Evolutionary conservation across 2,329 filamentous ascomycete genomes (phyloP).

Genomic region (Diaporthe vexans): DNA sequence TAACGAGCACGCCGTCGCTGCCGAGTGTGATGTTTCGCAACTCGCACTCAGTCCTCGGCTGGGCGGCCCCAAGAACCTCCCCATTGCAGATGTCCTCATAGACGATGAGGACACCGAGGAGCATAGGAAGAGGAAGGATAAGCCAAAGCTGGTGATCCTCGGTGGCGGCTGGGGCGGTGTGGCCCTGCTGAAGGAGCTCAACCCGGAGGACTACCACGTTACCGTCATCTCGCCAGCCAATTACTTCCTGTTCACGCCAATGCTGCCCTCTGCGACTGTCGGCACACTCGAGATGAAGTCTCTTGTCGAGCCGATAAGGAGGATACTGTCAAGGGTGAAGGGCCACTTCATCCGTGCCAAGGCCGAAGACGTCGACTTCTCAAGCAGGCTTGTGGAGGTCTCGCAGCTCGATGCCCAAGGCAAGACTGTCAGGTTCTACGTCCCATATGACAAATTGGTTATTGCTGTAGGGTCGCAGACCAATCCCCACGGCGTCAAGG

Average conservation of each 20-base stretch:
- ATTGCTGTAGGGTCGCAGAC: conserved; percentile 92
- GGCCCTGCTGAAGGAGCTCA: conserved; percentile 88
- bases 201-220: conserved; percentile 93
- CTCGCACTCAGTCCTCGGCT: conserved; percentile 83
- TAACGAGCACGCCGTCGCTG: conserved; percentile 74
- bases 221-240: conserved; percentile 95
- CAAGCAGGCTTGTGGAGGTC: conserved; percentile 89
- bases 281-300: conserved; percentile 93
- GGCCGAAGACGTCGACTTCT: conserved; percentile 92
- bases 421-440: conserved; percentile 85
- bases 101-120: conserved; percentile 87
- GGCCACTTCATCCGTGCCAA: conserved; percentile 92
- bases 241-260: conserved; percentile 98
- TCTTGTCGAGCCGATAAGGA: conserved; percentile 91
- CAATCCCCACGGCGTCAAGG: conserved; percentile 96
- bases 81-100: conserved; percentile 88
- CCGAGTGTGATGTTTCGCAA: conserved; percentile 87
- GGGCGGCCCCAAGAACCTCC: conserved; percentile 95
- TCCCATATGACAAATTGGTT: conserved; percentile 97
- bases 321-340: conserved; percentile 81
- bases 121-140: conserved; percentile 81
- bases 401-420: conserved; percentile 80
- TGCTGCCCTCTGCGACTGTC: conserved; percentile 96
- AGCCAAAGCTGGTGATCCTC: conserved; percentile 92
- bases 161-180: conserved; percentile 97